These are phyloP conservation scores for Salix exigua DNA, from an alignment of 345 rosid genomes.

Conservation along the genomic window DNA sequence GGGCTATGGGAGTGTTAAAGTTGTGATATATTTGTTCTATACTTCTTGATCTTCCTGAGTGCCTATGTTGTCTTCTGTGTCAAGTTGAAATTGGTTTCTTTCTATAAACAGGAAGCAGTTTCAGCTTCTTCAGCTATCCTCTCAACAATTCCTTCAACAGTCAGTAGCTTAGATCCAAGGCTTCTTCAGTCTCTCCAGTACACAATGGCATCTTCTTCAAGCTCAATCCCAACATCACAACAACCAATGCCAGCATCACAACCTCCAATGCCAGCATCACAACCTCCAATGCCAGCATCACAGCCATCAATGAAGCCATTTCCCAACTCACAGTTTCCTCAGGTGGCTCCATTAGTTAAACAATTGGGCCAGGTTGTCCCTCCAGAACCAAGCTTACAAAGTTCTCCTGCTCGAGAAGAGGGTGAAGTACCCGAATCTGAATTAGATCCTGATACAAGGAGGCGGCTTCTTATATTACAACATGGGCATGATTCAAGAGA, in stretches of 20 bases:
- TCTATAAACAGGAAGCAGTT: constrained; percentile 62
- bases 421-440: constrained; percentile 99
- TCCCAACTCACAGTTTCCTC: constrained; percentile 53
- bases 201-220: constrained; percentile 61
- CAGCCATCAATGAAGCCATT: constrained; percentile 47
- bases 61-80: not conserved
- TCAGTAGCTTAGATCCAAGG: constrained; percentile 60
- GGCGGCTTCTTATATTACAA: constrained; percentile 95
- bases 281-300: constrained; percentile 32
- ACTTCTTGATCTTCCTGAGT: not conserved
- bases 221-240: constrained; percentile 53
- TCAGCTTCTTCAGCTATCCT: constrained; percentile 55
- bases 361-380: constrained; percentile 51
- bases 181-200: constrained; percentile 50
- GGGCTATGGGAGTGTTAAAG: constrained; percentile 4
- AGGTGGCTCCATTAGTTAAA: constrained; percentile 49
- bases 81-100: constrained; percentile 6
- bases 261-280: constrained; percentile 23
- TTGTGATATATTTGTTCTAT: not conserved
- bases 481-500: constrained; percentile 95
- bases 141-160: constrained; percentile 49
- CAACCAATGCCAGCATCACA: constrained; percentile 26
- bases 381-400: constrained; percentile 69
- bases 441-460: constrained; percentile 92
- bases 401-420: constrained; percentile 96